These are phyloP conservation scores for Phytopythium oedochilum DNA, from an alignment of 352 stramenopile species.

Conservation along the genomic window DNA sequence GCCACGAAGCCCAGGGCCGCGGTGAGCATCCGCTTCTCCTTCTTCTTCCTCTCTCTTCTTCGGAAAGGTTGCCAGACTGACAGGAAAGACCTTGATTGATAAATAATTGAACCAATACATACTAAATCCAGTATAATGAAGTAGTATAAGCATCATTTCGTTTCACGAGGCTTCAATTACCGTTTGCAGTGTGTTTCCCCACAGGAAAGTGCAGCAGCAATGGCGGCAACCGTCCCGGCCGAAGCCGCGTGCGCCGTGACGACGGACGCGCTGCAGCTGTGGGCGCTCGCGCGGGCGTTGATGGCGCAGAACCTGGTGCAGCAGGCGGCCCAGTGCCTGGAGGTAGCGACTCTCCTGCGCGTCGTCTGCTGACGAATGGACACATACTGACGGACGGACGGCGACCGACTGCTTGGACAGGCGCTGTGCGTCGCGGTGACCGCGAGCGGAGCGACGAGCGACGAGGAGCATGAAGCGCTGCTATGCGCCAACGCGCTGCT, in stretches of 20 bases:
- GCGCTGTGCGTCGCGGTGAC: conserved; percentile 24
- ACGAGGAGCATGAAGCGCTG: conserved; percentile 18
- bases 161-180: too few species aligned
- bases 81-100: too few species aligned
- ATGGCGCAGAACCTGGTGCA: conserved; percentile 28
- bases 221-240: conserved; percentile 7
- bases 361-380: background rate
- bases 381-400: too few species aligned
- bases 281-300: conserved; percentile 51
- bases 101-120: too few species aligned
- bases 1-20: background rate
- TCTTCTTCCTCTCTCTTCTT: too few species aligned
- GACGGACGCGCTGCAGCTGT: conserved; percentile 44
- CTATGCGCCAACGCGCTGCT: conserved; percentile 39
- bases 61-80: too few species aligned
- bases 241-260: conserved; percentile 5
- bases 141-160: too few species aligned
- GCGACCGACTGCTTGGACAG: conserved; percentile 7
- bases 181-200: too few species aligned
- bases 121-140: too few species aligned
- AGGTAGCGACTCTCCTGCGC: conserved; percentile 25
- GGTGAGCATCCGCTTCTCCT: background rate
- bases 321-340: conserved; percentile 40
- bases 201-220: too few species aligned
- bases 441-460: conserved; percentile 2